Base-by-base conservation (phyloP, 2,329 filamentous ascomycete species). In the Venturia carpophila region DNA sequence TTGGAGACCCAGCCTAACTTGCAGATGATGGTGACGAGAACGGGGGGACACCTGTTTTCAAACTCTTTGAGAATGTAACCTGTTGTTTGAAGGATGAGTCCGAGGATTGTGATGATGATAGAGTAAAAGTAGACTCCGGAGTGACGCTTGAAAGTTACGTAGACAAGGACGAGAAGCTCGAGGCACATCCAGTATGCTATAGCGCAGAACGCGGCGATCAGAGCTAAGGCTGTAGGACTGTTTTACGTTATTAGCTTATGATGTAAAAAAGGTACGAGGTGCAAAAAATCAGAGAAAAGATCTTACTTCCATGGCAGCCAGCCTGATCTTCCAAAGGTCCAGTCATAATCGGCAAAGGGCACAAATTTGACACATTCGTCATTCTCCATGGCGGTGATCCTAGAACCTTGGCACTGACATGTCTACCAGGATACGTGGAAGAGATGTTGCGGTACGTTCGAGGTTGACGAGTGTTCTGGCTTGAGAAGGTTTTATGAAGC, bases 1-100 rank as follows among this genome's bases (percentile, higher is more conserved):
- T 62, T 63, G 17, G 58, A 15, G 9, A 65, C 64, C 64, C 64
- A 65, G 49, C 47, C 49, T 19, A 65, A n/a, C 24, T 65, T 65
- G 24, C 37, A 41, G 6, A 65, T 58, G 21, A 63, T 49, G 42
- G 45, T 55, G 15, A 47, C 34, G 27, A 58, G 21, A 7, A 63
- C 47, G 15, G 24, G 27, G 15, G 62, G 21, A 34, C 24, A n/a
- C 5, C 5, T 19, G 49, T 65, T 65, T 21, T 65, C 42, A 21
- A 65, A 65, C 17, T 11, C 13, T 21, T 63, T 65, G 56, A 65
- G 58, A 24, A 62, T 62, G 60, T 41, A 63, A 9, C 27, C 58
- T n/a, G 52, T 62, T 17, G 58, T 60, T 24, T 65, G 58, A 15
- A 58, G 27, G 42, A 62, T 52, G 39, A 65, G 39, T 13, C 64